phyloP scores from a whole-genome alignment of 495 filamentous ascomycete species.

The Aspergillus sclerotiicarbonarius region DNA sequence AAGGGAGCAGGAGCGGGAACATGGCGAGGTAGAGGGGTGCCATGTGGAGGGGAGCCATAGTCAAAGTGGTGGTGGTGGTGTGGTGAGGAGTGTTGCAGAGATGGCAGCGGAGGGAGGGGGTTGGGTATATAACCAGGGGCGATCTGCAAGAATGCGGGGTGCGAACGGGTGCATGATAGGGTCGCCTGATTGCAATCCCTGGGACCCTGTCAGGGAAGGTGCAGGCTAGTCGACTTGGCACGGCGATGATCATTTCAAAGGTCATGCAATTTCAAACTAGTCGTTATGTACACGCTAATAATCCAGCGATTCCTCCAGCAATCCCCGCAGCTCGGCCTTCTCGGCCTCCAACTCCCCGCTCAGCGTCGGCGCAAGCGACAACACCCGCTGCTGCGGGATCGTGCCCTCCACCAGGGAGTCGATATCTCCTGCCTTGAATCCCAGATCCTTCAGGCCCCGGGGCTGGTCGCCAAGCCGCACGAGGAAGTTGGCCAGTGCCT shows the following conservation, averaged over 20 bases:
- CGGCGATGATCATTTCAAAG: too few species aligned
- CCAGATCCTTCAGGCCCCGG: conserved; percentile 75
- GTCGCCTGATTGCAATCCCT: too few species aligned
- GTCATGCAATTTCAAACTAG: neutral
- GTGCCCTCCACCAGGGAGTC: conserved; percentile 88
- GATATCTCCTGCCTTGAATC: conserved; percentile 72
- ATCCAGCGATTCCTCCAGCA: conserved; percentile 67
- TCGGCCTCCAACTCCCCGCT: conserved; percentile 60
- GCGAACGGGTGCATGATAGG: too few species aligned
- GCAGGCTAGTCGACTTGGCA: neutral
- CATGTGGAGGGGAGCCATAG: conserved; percentile 3
- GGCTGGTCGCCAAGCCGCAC: conserved; percentile 85
- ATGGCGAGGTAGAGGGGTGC: neutral
- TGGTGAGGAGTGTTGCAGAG: neutral
- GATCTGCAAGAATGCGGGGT: neutral
- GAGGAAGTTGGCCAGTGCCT: conserved; percentile 78
- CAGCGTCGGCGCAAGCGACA: conserved; percentile 87
- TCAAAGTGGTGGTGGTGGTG: neutral
- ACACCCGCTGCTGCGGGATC: conserved; percentile 81
- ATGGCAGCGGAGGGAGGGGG: neutral
- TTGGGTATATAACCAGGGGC: neutral
- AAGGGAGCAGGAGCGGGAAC: conserved; percentile 8
- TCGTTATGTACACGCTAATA: conserved; percentile 23
- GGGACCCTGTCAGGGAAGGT: neutral
- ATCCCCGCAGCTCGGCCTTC: conserved; percentile 60